A percentile compares a stretch with the other conserved stretches of the same genome.
Conservation (phyloP, 495 filamentous ascomycete genomes). For the Xylaria bambusicola region DNA sequence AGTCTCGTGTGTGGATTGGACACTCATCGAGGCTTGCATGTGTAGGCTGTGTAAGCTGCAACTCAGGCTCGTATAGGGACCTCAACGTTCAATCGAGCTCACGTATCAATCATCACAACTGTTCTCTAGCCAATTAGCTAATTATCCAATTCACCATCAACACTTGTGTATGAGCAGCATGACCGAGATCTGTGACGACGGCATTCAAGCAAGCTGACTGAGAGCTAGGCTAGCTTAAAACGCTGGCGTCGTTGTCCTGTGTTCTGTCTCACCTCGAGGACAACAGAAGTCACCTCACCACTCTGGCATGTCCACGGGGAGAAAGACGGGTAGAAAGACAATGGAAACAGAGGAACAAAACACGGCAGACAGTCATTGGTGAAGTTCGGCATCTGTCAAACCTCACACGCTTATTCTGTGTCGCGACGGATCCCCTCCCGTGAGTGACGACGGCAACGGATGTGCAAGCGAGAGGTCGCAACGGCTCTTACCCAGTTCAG, state of each 20-base stretch:
- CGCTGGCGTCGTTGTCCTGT: background rate
- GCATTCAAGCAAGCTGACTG: background rate
- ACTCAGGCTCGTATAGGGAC: too few relatives aligned
- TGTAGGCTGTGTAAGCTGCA: background rate
- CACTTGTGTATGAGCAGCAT: too few relatives aligned
- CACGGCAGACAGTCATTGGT: background rate
- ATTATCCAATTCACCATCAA: background rate
- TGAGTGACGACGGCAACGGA: constrained; percentile 1
- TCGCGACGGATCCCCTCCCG: background rate
- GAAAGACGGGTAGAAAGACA: too few relatives aligned
- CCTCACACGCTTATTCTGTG: constrained; percentile 1
- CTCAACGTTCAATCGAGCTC: too few relatives aligned
- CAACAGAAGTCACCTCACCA: constrained; percentile 9
- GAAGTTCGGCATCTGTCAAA: background rate
- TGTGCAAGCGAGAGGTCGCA: too few relatives aligned
- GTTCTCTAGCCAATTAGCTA: background rate
- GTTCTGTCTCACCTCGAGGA: constrained; percentile 4
- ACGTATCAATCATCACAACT: too few relatives aligned
- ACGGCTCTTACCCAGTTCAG: constrained; percentile 8
- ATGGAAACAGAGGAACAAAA: too few relatives aligned
- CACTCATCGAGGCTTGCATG: background rate
- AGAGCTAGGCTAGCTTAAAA: background rate
- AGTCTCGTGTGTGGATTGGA: background rate
- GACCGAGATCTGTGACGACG: background rate
- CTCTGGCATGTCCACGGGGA: constrained; percentile 3